These are phyloP conservation scores for Lyophyllum shimeji DNA, from an alignment of 768 basidiomycete species.

Conservation along the genomic window DNA sequence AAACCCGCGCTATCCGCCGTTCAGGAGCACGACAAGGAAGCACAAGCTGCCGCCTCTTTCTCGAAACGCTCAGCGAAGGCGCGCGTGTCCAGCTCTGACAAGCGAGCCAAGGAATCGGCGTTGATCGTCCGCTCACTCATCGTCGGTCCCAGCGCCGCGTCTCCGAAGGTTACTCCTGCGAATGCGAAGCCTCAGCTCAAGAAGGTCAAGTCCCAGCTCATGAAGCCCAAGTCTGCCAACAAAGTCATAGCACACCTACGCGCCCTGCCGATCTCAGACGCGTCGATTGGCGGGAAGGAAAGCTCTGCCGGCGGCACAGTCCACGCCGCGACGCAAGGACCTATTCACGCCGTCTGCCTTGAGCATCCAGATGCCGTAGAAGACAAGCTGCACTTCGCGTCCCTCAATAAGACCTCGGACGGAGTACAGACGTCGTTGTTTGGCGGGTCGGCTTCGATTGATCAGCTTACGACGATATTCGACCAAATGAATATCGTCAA, in stretches of 20 bases:
- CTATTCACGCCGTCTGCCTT: constrained; percentile 81
- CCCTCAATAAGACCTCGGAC: constrained; percentile 29
- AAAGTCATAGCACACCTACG: constrained; percentile 73
- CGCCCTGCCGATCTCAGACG: constrained; percentile 50
- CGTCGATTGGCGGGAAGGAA: constrained; percentile 15
- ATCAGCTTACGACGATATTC: constrained; percentile 49
- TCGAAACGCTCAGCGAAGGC: constrained; percentile 30
- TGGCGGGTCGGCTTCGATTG: constrained; percentile 48
- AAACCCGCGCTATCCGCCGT: constrained; percentile 33
- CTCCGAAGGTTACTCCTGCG: constrained; percentile 38
- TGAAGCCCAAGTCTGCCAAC: constrained; percentile 65
- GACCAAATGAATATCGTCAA: constrained; percentile 62
- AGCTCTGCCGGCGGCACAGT: constrained; percentile 13
- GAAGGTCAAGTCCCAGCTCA: constrained; percentile 68
- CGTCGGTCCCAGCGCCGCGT: constrained; percentile 46
- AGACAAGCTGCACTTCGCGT: constrained; percentile 57
- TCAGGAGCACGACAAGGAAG: constrained; percentile 41
- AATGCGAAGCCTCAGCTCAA: constrained; percentile 52
- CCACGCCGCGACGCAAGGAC: constrained; percentile 27
- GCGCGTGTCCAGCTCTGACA: constrained; percentile 45
- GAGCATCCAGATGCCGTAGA: constrained; percentile 61
- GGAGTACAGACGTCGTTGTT: constrained; percentile 21
- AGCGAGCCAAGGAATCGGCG: constrained; percentile 64
- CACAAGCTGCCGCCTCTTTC: constrained; percentile 33
- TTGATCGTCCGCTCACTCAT: constrained; percentile 66